Base-by-base conservation (phyloP, 176 grass and related monocot genomes). In the Cymbopogon citratus region DNA sequence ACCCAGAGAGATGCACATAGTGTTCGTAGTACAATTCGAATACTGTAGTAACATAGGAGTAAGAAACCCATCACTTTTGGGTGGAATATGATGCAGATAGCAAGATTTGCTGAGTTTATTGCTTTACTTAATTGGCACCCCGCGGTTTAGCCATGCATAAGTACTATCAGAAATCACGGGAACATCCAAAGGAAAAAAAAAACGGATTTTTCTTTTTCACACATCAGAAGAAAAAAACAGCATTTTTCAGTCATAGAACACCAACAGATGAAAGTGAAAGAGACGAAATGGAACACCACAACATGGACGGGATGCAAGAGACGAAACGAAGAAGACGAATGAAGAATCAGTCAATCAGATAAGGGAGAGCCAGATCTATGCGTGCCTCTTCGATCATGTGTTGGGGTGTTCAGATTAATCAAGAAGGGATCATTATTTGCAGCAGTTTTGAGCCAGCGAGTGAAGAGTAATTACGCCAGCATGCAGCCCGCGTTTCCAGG, bases 361-460 rank as follows among this genome's bases (percentile, higher is more conserved):
- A 62, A 13, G 59, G 59, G 13, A 27, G 10, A 23, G 54, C 3
- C 59, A 62, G 77, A 85, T 89, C 69, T 72, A 71, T 51, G 41
- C 43, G 0, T 0, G 39, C 49, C 26, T 69, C n/a, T 61, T 26
- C 40, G 7, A 54, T 8, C 46, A 51, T 18, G 46, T 51, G 46
- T 51, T 7, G 15, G 15, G 13, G 45, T 15, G 14, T 48, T 48
- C 14, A 48, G 14, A 48, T 48, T 48, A 52, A 51, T 18, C 16
- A 7, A 6, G 0, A 19, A 7, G 52, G 19, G 19, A 3, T 9
- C 19, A n/a, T 56, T 19, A 51, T 51, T 51, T 51, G 15, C 7
- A 54, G 29, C 36, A 38, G n/a, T 57, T 40, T 49, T 33, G 65
- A n/a, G 69, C 24, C 26, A 63, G 29, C 33, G 16, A 24, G 51